Evolutionary conservation across 768 basidiomycete species (phyloP).

Genomic region (Kwoniella shandongensis): DNA sequence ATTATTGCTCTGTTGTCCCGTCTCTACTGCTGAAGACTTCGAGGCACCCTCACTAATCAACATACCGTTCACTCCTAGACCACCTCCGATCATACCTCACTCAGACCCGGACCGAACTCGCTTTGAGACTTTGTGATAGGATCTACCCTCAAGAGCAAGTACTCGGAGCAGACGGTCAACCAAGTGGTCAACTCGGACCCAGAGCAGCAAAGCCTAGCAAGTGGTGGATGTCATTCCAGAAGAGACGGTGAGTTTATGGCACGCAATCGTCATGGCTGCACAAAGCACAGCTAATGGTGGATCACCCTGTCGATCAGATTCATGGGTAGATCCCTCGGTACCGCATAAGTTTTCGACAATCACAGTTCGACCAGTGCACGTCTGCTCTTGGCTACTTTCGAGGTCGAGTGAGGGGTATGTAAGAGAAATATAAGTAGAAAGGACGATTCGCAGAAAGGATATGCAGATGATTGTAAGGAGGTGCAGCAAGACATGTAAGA

Average conservation of each 20-base stretch:
- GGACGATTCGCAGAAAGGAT: no score
- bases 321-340: slow-evolving; percentile 41
- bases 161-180: slow-evolving; percentile 66
- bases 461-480: no score
- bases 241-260: slow-evolving; percentile 60
- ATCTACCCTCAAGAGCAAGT: slow-evolving; percentile 65
- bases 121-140: slow-evolving; percentile 77
- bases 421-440: no score
- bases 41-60: no score
- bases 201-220: slow-evolving; percentile 82
- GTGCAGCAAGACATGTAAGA: no score
- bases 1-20: no score
- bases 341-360: slow-evolving; percentile 19
- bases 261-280: background rate
- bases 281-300: background rate
- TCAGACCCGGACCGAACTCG: slow-evolving; percentile 90
- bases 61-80: slow-evolving; percentile 65
- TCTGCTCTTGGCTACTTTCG: no score
- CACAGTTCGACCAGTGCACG: no score
- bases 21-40: no score
- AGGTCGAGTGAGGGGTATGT: no score
- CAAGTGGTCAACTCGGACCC: slow-evolving; percentile 42
- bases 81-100: slow-evolving; percentile 85
- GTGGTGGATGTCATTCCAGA: slow-evolving; percentile 99
- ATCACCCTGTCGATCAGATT: slow-evolving; percentile 23